Conservation (phyloP, 305 asterid species). For the Nicotiana rustica region DNA sequence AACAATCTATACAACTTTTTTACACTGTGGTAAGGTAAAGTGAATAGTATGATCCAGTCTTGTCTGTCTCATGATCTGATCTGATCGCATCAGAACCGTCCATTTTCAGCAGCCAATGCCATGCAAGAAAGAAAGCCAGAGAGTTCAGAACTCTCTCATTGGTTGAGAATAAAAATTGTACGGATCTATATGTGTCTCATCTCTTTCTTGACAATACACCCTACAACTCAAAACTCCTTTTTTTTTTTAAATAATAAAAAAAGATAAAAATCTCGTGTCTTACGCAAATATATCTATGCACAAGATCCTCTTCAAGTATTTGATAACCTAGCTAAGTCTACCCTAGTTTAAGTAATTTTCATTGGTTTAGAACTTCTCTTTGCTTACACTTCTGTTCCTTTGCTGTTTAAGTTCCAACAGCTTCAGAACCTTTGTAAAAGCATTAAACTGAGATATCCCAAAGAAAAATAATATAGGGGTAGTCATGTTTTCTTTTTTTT, state of each 20-base stretch:
- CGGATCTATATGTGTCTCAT: not conserved
- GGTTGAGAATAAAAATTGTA: slow-evolving; percentile 46
- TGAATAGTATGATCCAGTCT: slow-evolving; percentile 38
- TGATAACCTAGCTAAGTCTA: slow-evolving; percentile 24
- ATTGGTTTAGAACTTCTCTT: slow-evolving; percentile 47
- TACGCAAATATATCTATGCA: slow-evolving; percentile 38
- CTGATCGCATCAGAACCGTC: slow-evolving; percentile 45
- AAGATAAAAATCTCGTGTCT: not conserved
- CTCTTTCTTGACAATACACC: not conserved
- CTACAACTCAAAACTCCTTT: not conserved
- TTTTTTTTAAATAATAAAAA: not conserved
- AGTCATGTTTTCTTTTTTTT: not conserved
- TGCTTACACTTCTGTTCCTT: slow-evolving; percentile 55
- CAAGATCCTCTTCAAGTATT: slow-evolving; percentile 28
- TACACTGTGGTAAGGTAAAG: slow-evolving; percentile 19
- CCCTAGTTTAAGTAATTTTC: slow-evolving; percentile 38
- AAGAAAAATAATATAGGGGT: slow-evolving; percentile 22
- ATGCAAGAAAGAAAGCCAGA: slow-evolving; percentile 43
- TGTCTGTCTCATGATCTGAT: slow-evolving; percentile 28
- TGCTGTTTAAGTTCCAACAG: slow-evolving; percentile 55
- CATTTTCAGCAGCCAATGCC: slow-evolving; percentile 44
- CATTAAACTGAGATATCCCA: slow-evolving; percentile 38
- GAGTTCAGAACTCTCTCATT: slow-evolving; percentile 58
- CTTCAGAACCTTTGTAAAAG: slow-evolving; percentile 54
- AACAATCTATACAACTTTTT: not conserved